Evolutionary conservation across 305 asterid species (phyloP), one percentile per base, ranked within the genome.

Genomic region (Fraxinus nigra): DNA sequence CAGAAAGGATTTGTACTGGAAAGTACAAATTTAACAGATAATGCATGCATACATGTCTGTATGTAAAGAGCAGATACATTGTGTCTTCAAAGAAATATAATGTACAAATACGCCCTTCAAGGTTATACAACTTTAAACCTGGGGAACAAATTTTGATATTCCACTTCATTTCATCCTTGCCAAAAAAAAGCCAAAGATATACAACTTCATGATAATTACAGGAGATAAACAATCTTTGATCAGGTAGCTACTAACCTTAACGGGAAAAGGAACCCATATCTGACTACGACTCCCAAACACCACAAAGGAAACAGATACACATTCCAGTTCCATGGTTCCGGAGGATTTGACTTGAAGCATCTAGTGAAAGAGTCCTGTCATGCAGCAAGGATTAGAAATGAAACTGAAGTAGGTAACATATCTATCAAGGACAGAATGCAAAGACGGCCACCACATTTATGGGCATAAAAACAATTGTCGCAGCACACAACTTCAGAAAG

Each of bases 251-350:
- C 81, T 75, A 81, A 96, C 98, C 99, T 91, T 81, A 84, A 65
- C 75, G 99, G 99, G 83, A 97, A 97, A 83, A 97, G 97, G 72
- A 94, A 5, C 38, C 92, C 92, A 87, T 94, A 97, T 92, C 99
- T 88, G 86, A 93, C 91, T 73, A 91, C 85, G 54, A 93, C 98
- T 73, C 94, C 94, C 85, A 92, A 79, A 84, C 99, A 97, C 99
- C 99, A 94, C 85, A 97, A 85, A 38, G 99, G 99, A 85, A 97
- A 94, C 90, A 96, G 89, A 89, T 97, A 97, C 32, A 97, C 80
- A 84, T 94, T 97, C 99, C 98, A 97, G 87, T 94, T 94, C 99
- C 99, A 94, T 20, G 99, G 98, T 75, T 94, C 98, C 46, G 98
- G 95, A 78, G 98, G 92, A 88, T 89, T 94, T 20, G 98, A 96